phyloP scores from a whole-genome alignment of 1,139 yeast species.

The Trichomonascaceae sp. region DNA sequence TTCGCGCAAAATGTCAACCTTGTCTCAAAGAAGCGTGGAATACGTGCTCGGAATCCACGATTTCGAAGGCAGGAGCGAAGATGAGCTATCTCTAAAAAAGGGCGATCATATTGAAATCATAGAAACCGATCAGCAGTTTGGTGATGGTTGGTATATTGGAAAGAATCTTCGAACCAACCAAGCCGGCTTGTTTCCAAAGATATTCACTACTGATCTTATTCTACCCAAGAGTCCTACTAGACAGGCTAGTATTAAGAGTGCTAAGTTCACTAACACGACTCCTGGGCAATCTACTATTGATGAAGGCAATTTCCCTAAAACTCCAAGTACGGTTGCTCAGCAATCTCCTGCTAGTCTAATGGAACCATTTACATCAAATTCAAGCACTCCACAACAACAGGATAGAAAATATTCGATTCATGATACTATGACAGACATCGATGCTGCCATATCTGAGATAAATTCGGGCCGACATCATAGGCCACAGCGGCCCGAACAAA shows the following conservation, averaged over 20 bases:
- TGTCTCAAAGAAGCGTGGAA: conserved; percentile 14
- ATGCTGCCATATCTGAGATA: conserved; percentile 73
- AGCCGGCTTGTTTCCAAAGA: conserved; percentile 85
- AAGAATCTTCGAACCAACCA: conserved; percentile 61
- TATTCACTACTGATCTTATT: conserved; percentile 46
- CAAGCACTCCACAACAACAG: not conserved
- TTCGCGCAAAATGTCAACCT: not conserved
- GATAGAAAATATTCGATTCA: conserved; percentile 35
- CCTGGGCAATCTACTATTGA: not conserved
- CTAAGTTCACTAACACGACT: not conserved
- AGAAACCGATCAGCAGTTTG: conserved; percentile 87
- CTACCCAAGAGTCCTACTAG: conserved; percentile 16
- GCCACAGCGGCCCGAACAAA: conserved; percentile 3
- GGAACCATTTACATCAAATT: conserved; percentile 4
- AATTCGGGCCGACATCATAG: conserved; percentile 19
- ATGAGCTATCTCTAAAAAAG: conserved; percentile 70
- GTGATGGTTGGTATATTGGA: conserved; percentile 97
- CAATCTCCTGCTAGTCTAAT: not conserved
- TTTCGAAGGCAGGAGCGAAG: conserved; percentile 80
- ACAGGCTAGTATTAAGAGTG: conserved; percentile 2
- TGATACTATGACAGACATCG: conserved; percentile 72
- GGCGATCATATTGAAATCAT: conserved; percentile 88
- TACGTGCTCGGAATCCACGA: conserved; percentile 64
- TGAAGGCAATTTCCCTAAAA: not conserved
- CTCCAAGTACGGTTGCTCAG: not conserved